A percentile compares a stretch with the other conserved stretches of the same genome.
These are phyloP conservation scores for Mimosa bimucronata DNA, from an alignment of 306 rosid genomes.

Conservation along the genomic window DNA sequence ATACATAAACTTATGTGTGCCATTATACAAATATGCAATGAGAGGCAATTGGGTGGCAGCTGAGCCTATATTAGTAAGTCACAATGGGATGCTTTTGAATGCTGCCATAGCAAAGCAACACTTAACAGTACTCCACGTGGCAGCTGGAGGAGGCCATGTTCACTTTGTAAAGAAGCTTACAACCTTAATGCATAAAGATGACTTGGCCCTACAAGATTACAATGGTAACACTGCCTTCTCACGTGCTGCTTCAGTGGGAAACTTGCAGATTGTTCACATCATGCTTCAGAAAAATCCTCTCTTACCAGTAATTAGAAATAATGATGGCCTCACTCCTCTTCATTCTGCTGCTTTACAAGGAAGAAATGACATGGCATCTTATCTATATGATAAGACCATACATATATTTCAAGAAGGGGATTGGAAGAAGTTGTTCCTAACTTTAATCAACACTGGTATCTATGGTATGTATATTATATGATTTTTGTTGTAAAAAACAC, in stretches of 20 bases:
- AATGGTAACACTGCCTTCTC: conserved; percentile 41
- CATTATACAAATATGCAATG: neutral
- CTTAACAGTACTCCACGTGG: conserved; percentile 39
- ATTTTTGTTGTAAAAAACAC: too few relatives aligned
- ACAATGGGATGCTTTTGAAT: neutral
- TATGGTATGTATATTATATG: conserved; percentile 10
- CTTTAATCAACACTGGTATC: conserved; percentile 35
- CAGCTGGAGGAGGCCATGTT: conserved; percentile 19
- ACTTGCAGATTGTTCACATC: neutral
- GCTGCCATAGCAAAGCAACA: conserved; percentile 31
- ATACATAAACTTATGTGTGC: neutral
- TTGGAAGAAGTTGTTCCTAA: conserved; percentile 33
- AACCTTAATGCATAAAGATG: neutral
- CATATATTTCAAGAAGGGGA: neutral
- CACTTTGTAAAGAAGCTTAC: conserved; percentile 2
- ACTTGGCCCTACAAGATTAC: conserved; percentile 27
- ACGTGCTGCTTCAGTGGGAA: conserved; percentile 38
- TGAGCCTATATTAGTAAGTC: neutral
- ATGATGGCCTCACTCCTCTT: conserved; percentile 18
- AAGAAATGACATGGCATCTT: conserved; percentile 20
- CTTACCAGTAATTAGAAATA: neutral
- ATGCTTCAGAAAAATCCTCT: neutral
- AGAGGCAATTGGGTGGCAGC: neutral
- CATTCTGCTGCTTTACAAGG: conserved; percentile 33
- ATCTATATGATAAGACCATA: neutral